Evolutionary conservation across 2,329 filamentous ascomycete genomes (phyloP), one percentile per base, ranked within the genome.

Genomic region (Curvularia verruculosa): DNA sequence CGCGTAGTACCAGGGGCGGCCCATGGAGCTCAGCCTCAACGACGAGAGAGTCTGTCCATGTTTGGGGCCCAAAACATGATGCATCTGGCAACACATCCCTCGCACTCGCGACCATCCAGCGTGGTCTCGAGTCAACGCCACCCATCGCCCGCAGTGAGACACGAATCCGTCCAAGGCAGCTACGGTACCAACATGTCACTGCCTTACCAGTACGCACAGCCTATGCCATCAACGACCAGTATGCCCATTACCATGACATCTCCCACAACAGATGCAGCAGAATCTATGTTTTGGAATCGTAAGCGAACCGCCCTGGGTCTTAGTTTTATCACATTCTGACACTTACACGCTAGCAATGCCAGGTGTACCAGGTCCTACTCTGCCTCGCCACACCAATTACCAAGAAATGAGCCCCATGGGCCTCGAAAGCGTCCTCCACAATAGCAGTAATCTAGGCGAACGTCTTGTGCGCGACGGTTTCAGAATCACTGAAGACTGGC

Each of bases 361-460:
- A 1, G 73, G 74, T 2, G 69, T 79, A 52, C 75, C 71, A 48
- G 74, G 76, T 7, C 78, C 79, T 2, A 72, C 75, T 5, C 48
- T 75, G 0, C 67, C 67, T 1, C 62, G 69, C n/a, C 68, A 58
- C 39, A n/a, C n/a, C n/a, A 69, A 54, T 34, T 69, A 66, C 54
- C 59, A 63, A 24, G 66, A 69, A 26, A 56, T 67, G 13, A 66
- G 68, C 18, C 72, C 73, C 3, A 77, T 77, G 74, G 74, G 72
- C 12, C 43, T 76, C 7, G 67, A 72, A n/a, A 73, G 62, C 28
- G 71, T 76, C 49, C 60, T 77, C 45, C 54, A 69, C 52, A n/a
- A n/a, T n/a, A 49, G 52, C 7, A 56, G 58, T 5, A 64, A 75
- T 28, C 67, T 71, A 40, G 74, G 70, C 51, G 71, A 75, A 12